These are phyloP conservation scores for Psilocybe cyanescens DNA, from an alignment of 768 basidiomycete species.

Conservation along the genomic window DNA sequence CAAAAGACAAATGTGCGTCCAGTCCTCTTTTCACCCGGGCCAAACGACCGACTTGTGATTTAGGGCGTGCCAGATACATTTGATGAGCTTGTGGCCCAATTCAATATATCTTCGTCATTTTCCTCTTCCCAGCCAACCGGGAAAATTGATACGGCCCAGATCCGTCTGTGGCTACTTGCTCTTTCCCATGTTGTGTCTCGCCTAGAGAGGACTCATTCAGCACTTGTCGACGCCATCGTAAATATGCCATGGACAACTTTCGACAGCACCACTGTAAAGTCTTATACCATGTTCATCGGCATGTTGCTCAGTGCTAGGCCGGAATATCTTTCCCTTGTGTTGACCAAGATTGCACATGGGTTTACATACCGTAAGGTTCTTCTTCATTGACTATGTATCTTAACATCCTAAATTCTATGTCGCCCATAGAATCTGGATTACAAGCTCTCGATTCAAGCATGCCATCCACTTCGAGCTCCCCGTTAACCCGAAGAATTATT, in stretches of 20 bases:
- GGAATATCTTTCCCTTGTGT: slow-evolving; percentile 86
- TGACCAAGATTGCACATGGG: slow-evolving; percentile 81
- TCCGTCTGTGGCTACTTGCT: slow-evolving; percentile 83
- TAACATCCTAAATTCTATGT: slow-evolving; percentile 8
- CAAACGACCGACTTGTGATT: slow-evolving; percentile 17
- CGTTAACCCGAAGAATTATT: slow-evolving; percentile 80
- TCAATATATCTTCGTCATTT: slow-evolving; percentile 54
- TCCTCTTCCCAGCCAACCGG: slow-evolving; percentile 16
- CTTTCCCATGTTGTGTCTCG: slow-evolving; percentile 92
- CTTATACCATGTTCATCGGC: slow-evolving; percentile 87
- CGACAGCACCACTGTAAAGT: slow-evolving; percentile 82
- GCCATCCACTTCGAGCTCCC: slow-evolving; percentile 66
- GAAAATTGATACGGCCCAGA: slow-evolving; percentile 50
- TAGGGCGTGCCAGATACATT: slow-evolving; percentile 78
- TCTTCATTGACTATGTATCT: not conserved
- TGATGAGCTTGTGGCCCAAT: slow-evolving; percentile 89
- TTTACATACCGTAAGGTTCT: slow-evolving; percentile 83
- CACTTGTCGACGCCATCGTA: slow-evolving; percentile 86
- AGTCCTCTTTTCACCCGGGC: slow-evolving; percentile 5
- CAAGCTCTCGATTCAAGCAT: slow-evolving; percentile 60
- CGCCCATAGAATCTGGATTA: slow-evolving; percentile 66
- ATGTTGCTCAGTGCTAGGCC: slow-evolving; percentile 91
- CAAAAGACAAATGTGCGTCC: slow-evolving; percentile 68
- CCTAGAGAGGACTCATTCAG: slow-evolving; percentile 77
- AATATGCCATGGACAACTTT: slow-evolving; percentile 92